A percentile compares a stretch with the other conserved stretches of the same genome.
phyloP scores from a whole-genome alignment of 2,329 filamentous ascomycete species.

The Botrytis pseudocinerea region DNA sequence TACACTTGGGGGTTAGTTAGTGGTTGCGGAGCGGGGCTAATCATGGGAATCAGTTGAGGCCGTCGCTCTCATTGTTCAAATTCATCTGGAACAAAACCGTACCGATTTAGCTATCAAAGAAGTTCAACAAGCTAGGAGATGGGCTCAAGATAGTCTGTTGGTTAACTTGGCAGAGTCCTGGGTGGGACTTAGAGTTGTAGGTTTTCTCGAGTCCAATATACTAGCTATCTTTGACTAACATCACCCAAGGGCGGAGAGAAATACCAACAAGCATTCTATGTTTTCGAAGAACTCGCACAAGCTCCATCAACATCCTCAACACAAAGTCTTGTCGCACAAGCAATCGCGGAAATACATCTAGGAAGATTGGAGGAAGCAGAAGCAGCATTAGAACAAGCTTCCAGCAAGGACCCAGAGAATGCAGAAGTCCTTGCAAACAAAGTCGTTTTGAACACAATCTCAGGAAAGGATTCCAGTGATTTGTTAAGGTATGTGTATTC shows the following conservation, averaged over 20 bases:
- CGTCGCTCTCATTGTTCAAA: constrained; percentile 86
- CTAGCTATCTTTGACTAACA: constrained; percentile 40
- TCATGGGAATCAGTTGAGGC: constrained; percentile 58
- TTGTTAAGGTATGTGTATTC: constrained; percentile 59
- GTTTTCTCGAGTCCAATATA: constrained; percentile 31
- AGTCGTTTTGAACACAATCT: constrained; percentile 74
- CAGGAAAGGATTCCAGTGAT: constrained; percentile 69
- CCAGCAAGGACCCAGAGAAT: constrained; percentile 70
- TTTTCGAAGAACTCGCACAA: constrained; percentile 93
- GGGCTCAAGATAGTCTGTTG: constrained; percentile 91
- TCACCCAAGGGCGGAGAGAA: constrained; percentile 76
- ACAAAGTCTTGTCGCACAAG: constrained; percentile 79
- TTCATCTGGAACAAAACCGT: constrained; percentile 88
- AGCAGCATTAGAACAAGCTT: constrained; percentile 76
- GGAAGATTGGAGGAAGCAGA: constrained; percentile 88
- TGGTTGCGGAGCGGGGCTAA: constrained; percentile 6
- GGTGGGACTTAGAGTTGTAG: constrained; percentile 84
- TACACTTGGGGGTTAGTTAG: not conserved
- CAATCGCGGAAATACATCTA: constrained; percentile 87
- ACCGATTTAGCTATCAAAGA: constrained; percentile 90
- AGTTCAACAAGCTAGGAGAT: constrained; percentile 80
- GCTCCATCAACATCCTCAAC: constrained; percentile 77
- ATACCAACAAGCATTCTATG: constrained; percentile 96
- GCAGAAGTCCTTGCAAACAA: constrained; percentile 79
- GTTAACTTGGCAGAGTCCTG: constrained; percentile 95